Conservation (phyloP, 106 monocot species). For the Acanthochlamys bracteata region DNA sequence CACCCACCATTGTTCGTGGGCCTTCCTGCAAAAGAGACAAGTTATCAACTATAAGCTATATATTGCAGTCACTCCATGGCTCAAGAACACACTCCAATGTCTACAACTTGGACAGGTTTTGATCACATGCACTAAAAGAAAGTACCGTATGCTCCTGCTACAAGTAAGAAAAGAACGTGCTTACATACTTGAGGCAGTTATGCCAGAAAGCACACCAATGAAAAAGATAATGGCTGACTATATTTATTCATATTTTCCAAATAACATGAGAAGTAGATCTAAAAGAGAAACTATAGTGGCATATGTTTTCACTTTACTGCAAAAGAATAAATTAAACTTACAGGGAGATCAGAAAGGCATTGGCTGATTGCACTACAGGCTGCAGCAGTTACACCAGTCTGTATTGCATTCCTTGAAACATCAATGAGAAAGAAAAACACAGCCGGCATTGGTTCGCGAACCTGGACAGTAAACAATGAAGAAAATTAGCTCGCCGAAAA, state of each 20-base stretch:
- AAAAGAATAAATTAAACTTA: constrained; percentile 24
- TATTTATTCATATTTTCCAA: too few species aligned
- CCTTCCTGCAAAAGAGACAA: constrained; percentile 62
- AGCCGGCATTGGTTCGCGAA: constrained; percentile 99
- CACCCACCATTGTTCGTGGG: constrained; percentile 81
- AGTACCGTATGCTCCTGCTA: not conserved
- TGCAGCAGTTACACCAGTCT: constrained; percentile 94
- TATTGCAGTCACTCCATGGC: not conserved
- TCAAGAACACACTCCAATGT: not conserved
- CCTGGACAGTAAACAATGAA: constrained; percentile 31
- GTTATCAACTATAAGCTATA: not conserved
- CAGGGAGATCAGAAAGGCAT: constrained; percentile 92
- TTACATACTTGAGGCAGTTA: not conserved
- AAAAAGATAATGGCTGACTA: too few species aligned
- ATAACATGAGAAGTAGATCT: too few species aligned
- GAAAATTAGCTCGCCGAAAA: not conserved
- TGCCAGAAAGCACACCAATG: too few species aligned
- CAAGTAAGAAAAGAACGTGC: not conserved
- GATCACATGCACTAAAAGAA: not conserved
- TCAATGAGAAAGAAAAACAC: constrained; percentile 96
- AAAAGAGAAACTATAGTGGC: too few species aligned
- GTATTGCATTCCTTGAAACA: constrained; percentile 93
- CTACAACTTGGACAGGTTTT: not conserved
- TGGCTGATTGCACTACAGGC: constrained; percentile 91
- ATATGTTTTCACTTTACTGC: not conserved